Conservation (phyloP, 805 yeast species). For the Yamadazyma kitorensis region DNA sequence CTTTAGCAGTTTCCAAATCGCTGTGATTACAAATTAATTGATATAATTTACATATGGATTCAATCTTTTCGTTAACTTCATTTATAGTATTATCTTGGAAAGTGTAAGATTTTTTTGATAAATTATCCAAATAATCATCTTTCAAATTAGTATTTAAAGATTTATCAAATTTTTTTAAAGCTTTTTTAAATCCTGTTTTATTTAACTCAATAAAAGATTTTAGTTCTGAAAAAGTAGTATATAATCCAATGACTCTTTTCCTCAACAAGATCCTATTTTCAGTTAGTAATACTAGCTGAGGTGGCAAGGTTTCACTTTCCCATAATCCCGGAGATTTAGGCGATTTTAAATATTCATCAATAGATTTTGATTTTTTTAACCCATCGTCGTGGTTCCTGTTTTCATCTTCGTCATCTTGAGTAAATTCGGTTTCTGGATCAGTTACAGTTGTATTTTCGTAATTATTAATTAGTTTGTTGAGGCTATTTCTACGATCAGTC, state of each 20-base stretch:
- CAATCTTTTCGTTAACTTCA: slow-evolving; percentile 30
- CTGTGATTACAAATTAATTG: slow-evolving; percentile 39
- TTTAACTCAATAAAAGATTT: slow-evolving; percentile 51
- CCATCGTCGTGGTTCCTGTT: slow-evolving; percentile 1
- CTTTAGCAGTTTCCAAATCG: slow-evolving; percentile 45
- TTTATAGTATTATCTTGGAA: slow-evolving; percentile 33
- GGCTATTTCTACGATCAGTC: slow-evolving; percentile 1
- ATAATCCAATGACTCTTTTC: slow-evolving; percentile 43
- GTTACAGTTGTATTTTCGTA: slow-evolving; percentile 11
- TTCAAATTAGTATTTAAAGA: slow-evolving; percentile 44
- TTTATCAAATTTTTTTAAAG: slow-evolving; percentile 53
- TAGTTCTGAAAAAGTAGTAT: slow-evolving; percentile 45
- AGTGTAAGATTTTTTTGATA: slow-evolving; percentile 38
- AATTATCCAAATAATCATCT: slow-evolving; percentile 44
- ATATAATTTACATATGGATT: slow-evolving; percentile 30
- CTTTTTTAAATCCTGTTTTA: slow-evolving; percentile 52
- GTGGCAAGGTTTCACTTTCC: slow-evolving; percentile 27
- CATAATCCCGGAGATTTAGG: slow-evolving; percentile 34
- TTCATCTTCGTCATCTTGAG: slow-evolving; percentile 29
- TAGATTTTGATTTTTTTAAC: slow-evolving; percentile 12
- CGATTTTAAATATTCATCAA: slow-evolving; percentile 36
- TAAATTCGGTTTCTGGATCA: slow-evolving; percentile 36
- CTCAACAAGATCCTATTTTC: slow-evolving; percentile 51
- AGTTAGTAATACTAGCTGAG: slow-evolving; percentile 35
- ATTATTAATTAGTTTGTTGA: slow-evolving; percentile 1